A percentile compares a stretch with the other conserved stretches of the same genome.
Conservation (phyloP, 768 basidiomycete species). For the Paxillus rubicundulus region DNA sequence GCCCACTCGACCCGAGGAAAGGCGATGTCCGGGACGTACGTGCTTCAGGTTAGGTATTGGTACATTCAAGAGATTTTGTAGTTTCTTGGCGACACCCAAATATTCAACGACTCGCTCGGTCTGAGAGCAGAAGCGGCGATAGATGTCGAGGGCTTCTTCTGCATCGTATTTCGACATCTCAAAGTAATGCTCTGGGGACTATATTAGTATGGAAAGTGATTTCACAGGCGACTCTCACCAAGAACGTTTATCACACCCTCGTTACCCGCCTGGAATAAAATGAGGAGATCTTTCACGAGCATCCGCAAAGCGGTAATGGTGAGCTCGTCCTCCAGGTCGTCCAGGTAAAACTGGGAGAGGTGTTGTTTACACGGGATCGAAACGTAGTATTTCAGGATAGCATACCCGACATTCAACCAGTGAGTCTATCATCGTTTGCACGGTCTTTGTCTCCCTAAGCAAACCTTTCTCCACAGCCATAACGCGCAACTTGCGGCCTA, state of each 20-base stretch:
- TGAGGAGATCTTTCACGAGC: constrained; percentile 93
- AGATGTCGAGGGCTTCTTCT: constrained; percentile 75
- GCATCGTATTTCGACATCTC: constrained; percentile 98
- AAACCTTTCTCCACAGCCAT: constrained; percentile 97
- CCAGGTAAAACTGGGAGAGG: constrained; percentile 77
- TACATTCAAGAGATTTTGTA: constrained; percentile 91
- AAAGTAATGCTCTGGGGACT: constrained; percentile 81
- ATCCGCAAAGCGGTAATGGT: constrained; percentile 85
- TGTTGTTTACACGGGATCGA: not conserved
- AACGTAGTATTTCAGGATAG: constrained; percentile 11
- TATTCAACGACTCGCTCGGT: constrained; percentile 93
- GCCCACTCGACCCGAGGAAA: not conserved
- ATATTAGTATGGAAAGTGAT: constrained; percentile 12
- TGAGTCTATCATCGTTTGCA: constrained; percentile 87
- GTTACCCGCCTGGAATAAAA: constrained; percentile 94
- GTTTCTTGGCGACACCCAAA: constrained; percentile 85
- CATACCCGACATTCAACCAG: constrained; percentile 86
- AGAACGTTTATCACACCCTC: constrained; percentile 87
- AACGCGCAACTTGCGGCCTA: constrained; percentile 79
- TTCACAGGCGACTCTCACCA: constrained; percentile 46
- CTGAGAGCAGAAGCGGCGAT: constrained; percentile 92
- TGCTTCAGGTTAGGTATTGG: constrained; percentile 93
- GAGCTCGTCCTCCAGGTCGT: constrained; percentile 90
- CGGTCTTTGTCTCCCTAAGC: constrained; percentile 85
- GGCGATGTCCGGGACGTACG: constrained; percentile 39